Evolutionary conservation across 1,284 basidiomycete genomes (phyloP).

Genomic region (Coniophora puteana): DNA sequence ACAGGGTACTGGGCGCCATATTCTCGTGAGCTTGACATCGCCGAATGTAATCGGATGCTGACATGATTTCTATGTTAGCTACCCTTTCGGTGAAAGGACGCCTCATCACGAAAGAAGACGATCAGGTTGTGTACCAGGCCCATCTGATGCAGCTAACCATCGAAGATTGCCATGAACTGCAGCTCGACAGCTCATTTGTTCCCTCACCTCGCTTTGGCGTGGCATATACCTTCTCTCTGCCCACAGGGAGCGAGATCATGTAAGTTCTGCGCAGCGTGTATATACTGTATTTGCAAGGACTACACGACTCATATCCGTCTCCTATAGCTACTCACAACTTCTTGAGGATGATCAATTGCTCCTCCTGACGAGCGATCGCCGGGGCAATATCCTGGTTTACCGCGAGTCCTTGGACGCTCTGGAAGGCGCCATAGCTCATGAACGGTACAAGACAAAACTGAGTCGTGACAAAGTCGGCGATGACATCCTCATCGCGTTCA

Average conservation of each 20-base stretch:
- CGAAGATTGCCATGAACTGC: slow-evolving; percentile 39
- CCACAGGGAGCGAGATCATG: slow-evolving; percentile 31
- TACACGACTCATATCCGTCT: slow-evolving; percentile 7
- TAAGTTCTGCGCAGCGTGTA: slow-evolving; percentile 19
- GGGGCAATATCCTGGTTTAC: slow-evolving; percentile 32
- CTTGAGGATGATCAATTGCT: slow-evolving; percentile 38
- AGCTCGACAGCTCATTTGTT: slow-evolving; percentile 33
- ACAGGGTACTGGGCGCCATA: too few species aligned
- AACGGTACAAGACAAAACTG: slow-evolving; percentile 31
- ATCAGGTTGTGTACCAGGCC: slow-evolving; percentile 32
- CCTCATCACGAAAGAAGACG: too few species aligned
- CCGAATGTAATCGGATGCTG: slow-evolving; percentile 7
- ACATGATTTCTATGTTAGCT: background rate
- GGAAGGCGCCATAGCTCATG: slow-evolving; percentile 26
- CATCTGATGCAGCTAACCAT: slow-evolving; percentile 35
- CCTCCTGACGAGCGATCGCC: slow-evolving; percentile 34
- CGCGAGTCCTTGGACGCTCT: slow-evolving; percentile 33
- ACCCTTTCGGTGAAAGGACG: too few species aligned
- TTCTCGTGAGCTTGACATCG: too few species aligned
- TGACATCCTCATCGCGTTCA: slow-evolving; percentile 40
- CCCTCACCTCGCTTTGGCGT: slow-evolving; percentile 33
- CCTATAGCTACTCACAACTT: slow-evolving; percentile 30
- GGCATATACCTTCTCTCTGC: slow-evolving; percentile 32
- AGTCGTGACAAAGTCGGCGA: slow-evolving; percentile 42
- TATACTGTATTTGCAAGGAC: background rate